Base-by-base conservation (phyloP, 1,139 yeast species). In the Scheffersomyces parashehatae region DNA sequence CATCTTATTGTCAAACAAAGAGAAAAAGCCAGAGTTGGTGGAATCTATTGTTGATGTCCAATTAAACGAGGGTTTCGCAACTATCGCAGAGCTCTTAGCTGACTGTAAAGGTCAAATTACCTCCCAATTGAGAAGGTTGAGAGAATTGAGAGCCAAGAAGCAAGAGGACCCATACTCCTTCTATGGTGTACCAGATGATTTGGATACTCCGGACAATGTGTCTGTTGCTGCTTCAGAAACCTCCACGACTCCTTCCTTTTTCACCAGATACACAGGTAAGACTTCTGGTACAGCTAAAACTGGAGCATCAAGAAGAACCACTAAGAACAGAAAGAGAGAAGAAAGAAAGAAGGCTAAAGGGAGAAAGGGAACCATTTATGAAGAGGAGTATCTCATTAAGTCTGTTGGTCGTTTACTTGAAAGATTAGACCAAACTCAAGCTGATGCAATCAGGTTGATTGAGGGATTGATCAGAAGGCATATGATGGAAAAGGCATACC, bases 271-370 rank as follows among this genome's bases (percentile, higher is more conserved):
- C 64, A 93, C 99, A 0, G 98, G 98, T 51, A 90, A 91, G 65
- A 90, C 98, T 1, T 77, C 86, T 0, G 96, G 97, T 16, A 93
- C 99, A 3, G 99, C 98, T 4, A 87, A 88, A 62, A 93, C 99
- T 0, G 97, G 98, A 24, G 97, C 95, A 1, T 85, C 97, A 0
- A 81, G 99, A 65, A 81, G 85, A 58, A 90, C 99, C 0, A 79
- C 95, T 8, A 95, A 93, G 68, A 93, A 91, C 65, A 81, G 83
- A 50, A 88, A 97, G 64, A 81, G 99, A 55, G 97, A 93, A 65
- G 99, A 93, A 63, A 82, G 99, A 58, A 95, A 95, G 70, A 80
- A 83, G 50, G 99, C 99, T 1, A 82, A 96, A 56, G 99, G 99
- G 46, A 88, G 95, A 72, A 93, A 93, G 70, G 98, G 98, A 35